Evolutionary conservation across 306 rosid species (phyloP), one percentile per base, ranked within the genome.

Genomic region (Vachellia pachyceras): DNA sequence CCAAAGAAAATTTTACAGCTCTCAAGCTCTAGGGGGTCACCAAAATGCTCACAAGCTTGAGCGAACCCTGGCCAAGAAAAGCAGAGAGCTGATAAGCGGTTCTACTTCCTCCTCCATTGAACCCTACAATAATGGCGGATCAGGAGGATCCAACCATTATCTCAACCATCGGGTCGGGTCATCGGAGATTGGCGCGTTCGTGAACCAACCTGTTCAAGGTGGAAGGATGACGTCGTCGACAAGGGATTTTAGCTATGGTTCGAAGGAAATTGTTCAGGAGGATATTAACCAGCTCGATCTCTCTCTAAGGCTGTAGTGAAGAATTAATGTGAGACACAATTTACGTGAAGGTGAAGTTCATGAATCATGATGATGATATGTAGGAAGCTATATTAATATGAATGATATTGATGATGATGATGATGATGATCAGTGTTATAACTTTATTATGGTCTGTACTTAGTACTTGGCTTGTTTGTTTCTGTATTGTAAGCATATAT

Each of bases 41-140:
- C 98, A 94, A 58, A 94, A 94, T 78, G 98, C 98, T 55, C 98
- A 94, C 82, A 94, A 92, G 75, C 90, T 94, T 1, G 98, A 92
- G 75, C 81, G 98, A 23, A 92, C 97, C 3, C 84, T 94, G 35
- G 98, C 98, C 8, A 94, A 94, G 90, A 94, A 91, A 81, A 92
- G 97, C 82, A 84, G 92, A 54, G 95, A 91, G 82, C 57, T 91
- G 1, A 41, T 41, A 41, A 50, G 8, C 5, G 33, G 60, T 55
- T 88, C 94, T 6, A 20, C 84, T 42, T 88, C 97, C 42, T 86
- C 94, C 5, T 40, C 86, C 70, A 84, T 42, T 75, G 85, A 71
- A 42, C 37, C 83, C 40, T 71, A 76, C 50, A 60, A 37, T 14
- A 42, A 6, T 68, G 73, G 35, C 4, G 35, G n/a, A 13, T 29